Evolutionary conservation across 192 early-diverging fungal species (phyloP), one percentile per base, ranked within the genome.

Genomic region (Fimicolochytrium jonesii): DNA sequence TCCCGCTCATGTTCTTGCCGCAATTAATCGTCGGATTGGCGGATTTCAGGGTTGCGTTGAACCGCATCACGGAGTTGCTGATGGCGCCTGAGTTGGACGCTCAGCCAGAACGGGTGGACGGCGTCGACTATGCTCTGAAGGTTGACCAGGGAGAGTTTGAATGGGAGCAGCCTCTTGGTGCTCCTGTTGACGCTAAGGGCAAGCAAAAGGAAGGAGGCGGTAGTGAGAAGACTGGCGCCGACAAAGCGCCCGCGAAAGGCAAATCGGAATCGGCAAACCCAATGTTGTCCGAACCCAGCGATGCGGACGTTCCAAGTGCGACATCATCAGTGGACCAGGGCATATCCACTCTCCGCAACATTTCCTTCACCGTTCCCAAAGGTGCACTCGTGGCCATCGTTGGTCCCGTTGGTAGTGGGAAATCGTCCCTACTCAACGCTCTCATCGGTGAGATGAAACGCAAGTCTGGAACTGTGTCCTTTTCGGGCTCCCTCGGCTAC

Each of bases 351-450:
- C 66, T 78, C 11, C 60, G 59, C 23, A 59, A 82, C 59, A 67
- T 88, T 44, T 72, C 76, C 59, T 26, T 87, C 22, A 61, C 55
- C 36, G 55, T 84, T 67, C 43, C 66, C 62, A 58, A 67, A 34
- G 75, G 87, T 43, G 50, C 79, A 20, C 78, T 97, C 17, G 86
- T 90, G 0, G 91, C 88, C 0, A 68, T 97, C 22, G 86, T 91
- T 11, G 94, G 94, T 13, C 73, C 83, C 2, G 92, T 92, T 6
- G 94, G 90, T 2, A 75, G 80, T 2, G 92, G 92, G 32, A 97
- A 97, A 61, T 89, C 88, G 0, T 87, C 90, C 2, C 71, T 97
- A n/a, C 71, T 97, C 0, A 80, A 84, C 54, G 85, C 90, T 11
- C 74, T 97, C 53, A 80, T 93, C 25, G 90, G 93, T 15, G 92